Percentiles rank a stretch among this genome's conserved stretches.
phyloP scores from a whole-genome alignment of 2,329 filamentous ascomycete genomes.

The Ilyonectria sp. region DNA sequence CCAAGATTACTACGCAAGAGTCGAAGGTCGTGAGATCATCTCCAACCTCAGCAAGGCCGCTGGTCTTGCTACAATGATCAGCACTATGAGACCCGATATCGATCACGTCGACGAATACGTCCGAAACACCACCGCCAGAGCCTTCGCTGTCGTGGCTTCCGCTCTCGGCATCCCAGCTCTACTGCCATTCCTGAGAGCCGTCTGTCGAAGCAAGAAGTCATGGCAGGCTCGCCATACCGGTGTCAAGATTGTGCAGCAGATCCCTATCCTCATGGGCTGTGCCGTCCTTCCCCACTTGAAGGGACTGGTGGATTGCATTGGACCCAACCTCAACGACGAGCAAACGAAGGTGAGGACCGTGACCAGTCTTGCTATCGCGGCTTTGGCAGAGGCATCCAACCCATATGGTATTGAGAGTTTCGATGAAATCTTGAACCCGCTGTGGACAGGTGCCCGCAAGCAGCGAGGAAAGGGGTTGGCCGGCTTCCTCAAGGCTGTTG shows the following conservation, averaged over 20 bases:
- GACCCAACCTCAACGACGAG: conserved; percentile 95
- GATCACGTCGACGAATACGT: conserved; percentile 99
- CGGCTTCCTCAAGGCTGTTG: conserved; percentile 96
- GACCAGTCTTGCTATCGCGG: conserved; percentile 94
- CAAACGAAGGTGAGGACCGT: conserved; percentile 98
- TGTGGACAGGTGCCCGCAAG: conserved; percentile 97
- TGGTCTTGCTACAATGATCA: conserved; percentile 98
- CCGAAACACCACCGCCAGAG: conserved; percentile 95
- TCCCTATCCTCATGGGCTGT: conserved; percentile 98
- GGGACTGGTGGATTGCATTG: conserved; percentile 96
- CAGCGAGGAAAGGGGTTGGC: conserved; percentile 97
- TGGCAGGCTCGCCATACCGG: conserved; percentile 98
- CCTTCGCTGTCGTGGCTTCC: conserved; percentile 96
- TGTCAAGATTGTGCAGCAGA: conserved; percentile 99
- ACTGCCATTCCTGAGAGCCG: conserved; percentile 93
- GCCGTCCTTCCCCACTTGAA: conserved; percentile 96
- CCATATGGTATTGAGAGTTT: conserved; percentile 99
- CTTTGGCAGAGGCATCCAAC: conserved; percentile 94
- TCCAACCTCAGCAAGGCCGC: conserved; percentile 98
- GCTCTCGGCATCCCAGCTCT: conserved; percentile 96
- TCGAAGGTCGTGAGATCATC: conserved; percentile 98
- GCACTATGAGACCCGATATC: conserved; percentile 98
- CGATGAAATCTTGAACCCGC: conserved; percentile 95
- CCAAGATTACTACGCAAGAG: conserved; percentile 98
- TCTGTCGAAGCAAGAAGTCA: conserved; percentile 98